Conservation (phyloP, 2,329 filamentous ascomycete genomes). For the Monilinia laxa region DNA sequence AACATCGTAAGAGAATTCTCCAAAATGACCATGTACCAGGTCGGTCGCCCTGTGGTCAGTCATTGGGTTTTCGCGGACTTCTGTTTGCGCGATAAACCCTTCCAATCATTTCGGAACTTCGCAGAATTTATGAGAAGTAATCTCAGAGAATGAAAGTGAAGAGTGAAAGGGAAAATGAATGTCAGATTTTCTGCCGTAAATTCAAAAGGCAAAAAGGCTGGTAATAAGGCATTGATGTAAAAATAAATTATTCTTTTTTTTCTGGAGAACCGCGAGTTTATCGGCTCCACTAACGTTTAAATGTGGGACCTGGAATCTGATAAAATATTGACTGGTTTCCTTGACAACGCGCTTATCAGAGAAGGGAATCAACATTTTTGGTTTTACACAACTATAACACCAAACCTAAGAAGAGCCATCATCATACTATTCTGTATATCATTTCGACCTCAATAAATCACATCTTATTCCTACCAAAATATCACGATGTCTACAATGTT, state of each 20-base stretch:
- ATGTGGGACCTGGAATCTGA: slow-evolving; percentile 16
- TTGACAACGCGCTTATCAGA: slow-evolving; percentile 23
- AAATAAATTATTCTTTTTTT: slow-evolving; percentile 18
- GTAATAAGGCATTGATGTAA: background rate
- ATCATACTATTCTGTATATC: background rate
- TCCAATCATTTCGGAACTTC: slow-evolving; percentile 34
- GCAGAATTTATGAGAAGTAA: background rate
- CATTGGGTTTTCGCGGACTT: slow-evolving; percentile 41
- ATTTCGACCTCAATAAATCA: background rate
- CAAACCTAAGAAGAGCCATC: background rate
- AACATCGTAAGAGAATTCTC: slow-evolving; percentile 48
- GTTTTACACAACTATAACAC: background rate
- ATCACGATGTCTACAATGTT: slow-evolving; percentile 59
- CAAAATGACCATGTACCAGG: slow-evolving; percentile 55
- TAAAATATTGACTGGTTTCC: slow-evolving; percentile 22
- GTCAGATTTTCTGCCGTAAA: slow-evolving; percentile 9
- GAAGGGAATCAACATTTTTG: background rate
- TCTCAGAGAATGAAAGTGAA: background rate
- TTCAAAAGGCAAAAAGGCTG: slow-evolving; percentile 5
- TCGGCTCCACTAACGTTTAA: background rate
- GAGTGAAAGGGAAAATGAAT: background rate
- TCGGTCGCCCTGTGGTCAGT: slow-evolving; percentile 44
- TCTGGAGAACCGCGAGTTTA: slow-evolving; percentile 2
- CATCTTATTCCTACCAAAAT: background rate
- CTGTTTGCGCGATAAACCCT: slow-evolving; percentile 25